Percentiles rank a stretch among this genome's conserved stretches.
Evolutionary conservation across 768 basidiomycete species (phyloP).

Genomic region (Pleurotus pulmonarius): DNA sequence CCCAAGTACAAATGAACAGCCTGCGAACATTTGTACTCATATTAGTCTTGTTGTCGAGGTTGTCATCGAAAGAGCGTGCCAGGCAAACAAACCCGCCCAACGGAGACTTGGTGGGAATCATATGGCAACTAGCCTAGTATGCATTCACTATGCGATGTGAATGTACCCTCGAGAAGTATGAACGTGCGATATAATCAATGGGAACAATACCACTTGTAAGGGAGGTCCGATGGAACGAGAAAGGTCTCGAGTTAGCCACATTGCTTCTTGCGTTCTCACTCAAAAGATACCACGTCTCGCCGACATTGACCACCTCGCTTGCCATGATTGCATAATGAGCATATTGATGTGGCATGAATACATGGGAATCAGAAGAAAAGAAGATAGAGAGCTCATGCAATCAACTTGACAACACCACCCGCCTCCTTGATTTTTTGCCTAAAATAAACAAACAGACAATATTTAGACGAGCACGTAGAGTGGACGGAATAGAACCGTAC

Average conservation of each 20-base stretch:
- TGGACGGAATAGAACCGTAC: constrained; percentile 32
- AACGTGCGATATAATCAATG: too few species aligned
- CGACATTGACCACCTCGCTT: background rate
- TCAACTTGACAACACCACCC: constrained; percentile 89
- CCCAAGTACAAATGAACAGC: background rate
- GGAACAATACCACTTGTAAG: background rate
- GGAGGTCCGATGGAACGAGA: background rate
- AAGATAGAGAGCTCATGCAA: constrained; percentile 59
- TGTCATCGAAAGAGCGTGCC: too few species aligned
- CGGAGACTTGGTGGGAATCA: too few species aligned
- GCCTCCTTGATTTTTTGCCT: constrained; percentile 86
- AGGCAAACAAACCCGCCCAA: too few species aligned
- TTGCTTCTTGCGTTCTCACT: background rate
- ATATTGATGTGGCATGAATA: constrained; percentile 9
- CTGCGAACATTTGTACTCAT: background rate
- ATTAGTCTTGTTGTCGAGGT: background rate
- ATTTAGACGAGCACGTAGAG: background rate
- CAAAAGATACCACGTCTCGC: too few species aligned
- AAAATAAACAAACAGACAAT: constrained; percentile 3
- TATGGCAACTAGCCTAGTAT: too few species aligned
- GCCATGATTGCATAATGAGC: background rate
- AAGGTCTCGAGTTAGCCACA: background rate
- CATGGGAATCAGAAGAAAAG: constrained; percentile 22
- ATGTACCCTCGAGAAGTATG: too few species aligned
- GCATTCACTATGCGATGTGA: too few species aligned